phyloP scores from a whole-genome alignment of 495 filamentous ascomycete genomes.

The Xylaria palmicola region DNA sequence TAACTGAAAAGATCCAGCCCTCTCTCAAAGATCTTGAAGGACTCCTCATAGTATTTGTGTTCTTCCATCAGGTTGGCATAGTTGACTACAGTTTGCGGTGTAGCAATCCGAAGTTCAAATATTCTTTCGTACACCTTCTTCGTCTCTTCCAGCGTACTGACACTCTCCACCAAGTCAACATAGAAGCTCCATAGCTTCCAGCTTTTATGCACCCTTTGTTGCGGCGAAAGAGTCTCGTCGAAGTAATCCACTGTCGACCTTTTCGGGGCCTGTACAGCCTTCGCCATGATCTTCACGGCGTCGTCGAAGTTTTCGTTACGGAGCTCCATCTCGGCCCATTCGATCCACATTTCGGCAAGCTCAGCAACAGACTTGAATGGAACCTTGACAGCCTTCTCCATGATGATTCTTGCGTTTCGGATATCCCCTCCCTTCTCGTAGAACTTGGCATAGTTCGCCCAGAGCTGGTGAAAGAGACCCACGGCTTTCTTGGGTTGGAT shows the following conservation, averaged over 20 bases:
- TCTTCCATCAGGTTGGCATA: conserved; percentile 97
- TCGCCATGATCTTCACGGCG: conserved; percentile 93
- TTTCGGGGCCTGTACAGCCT: conserved; percentile 93
- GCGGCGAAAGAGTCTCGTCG: conserved; percentile 89
- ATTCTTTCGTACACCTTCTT: conserved; percentile 93
- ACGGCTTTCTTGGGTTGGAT: conserved; percentile 94
- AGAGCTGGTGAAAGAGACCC: conserved; percentile 90
- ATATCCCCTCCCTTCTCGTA: conserved; percentile 91
- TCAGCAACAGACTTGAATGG: conserved; percentile 94
- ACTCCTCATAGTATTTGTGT: conserved; percentile 93
- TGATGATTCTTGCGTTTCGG: conserved; percentile 80
- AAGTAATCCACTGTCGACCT: conserved; percentile 96
- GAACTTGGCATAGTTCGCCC: conserved; percentile 97
- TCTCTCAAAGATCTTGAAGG: conserved; percentile 96
- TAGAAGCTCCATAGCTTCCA: conserved; percentile 99
- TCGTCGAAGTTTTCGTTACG: conserved; percentile 94
- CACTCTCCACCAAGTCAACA: conserved; percentile 95
- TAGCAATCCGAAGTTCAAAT: conserved; percentile 97
- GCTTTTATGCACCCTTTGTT: conserved; percentile 96
- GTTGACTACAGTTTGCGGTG: conserved; percentile 97
- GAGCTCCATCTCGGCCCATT: conserved; percentile 98
- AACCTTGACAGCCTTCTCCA: conserved; percentile 97
- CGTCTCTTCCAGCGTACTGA: conserved; percentile 87
- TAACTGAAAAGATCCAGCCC: conserved; percentile 97
- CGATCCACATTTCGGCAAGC: conserved; percentile 96